Percentiles rank a stretch among this genome's conserved stretches.
Conservation (phyloP, 2,329 filamentous ascomycete species). For the Diplocarpon rosae region DNA sequence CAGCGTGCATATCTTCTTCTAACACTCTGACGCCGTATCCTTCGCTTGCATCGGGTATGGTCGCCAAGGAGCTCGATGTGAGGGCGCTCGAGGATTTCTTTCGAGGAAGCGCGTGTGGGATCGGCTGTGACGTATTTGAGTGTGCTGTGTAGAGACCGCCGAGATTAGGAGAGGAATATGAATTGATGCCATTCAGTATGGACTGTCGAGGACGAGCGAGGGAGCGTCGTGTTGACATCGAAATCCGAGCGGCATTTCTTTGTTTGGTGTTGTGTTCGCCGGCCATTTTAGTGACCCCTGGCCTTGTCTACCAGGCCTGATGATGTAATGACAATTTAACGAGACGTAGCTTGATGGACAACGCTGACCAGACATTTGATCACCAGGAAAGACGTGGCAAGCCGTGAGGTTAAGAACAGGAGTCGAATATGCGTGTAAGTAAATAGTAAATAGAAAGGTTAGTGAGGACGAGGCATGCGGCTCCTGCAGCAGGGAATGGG, state of each 20-base stretch:
- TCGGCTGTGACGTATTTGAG: slow-evolving; percentile 4
- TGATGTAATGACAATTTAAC: slow-evolving; percentile 2
- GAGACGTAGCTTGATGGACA: neutral
- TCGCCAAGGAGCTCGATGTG: slow-evolving; percentile 49
- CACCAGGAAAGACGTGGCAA: neutral
- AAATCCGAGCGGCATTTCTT: slow-evolving; percentile 2
- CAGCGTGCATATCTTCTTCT: slow-evolving; percentile 30
- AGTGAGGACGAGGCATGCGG: neutral
- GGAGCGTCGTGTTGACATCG: slow-evolving; percentile 24
- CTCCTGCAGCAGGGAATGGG: neutral
- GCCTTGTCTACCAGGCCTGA: slow-evolving; percentile 1
- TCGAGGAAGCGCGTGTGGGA: slow-evolving; percentile 40
- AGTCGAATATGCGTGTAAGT: neutral
- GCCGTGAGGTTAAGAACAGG: neutral
- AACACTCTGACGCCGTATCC: slow-evolving; percentile 49
- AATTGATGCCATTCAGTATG: slow-evolving; percentile 29
- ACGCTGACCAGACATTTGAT: neutral
- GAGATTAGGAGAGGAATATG: slow-evolving; percentile 49
- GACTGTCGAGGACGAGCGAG: slow-evolving; percentile 26
- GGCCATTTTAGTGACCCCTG: neutral
- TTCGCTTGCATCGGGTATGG: slow-evolving; percentile 55
- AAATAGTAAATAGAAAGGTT: neutral
- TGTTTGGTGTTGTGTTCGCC: neutral
- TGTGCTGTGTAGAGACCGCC: slow-evolving; percentile 27
- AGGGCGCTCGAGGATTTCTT: slow-evolving; percentile 64